Percentiles rank a stretch among this genome's conserved stretches.
Conservation (phyloP, 2,329 filamentous ascomycete species). For the Sclerotinia glacialis region DNA sequence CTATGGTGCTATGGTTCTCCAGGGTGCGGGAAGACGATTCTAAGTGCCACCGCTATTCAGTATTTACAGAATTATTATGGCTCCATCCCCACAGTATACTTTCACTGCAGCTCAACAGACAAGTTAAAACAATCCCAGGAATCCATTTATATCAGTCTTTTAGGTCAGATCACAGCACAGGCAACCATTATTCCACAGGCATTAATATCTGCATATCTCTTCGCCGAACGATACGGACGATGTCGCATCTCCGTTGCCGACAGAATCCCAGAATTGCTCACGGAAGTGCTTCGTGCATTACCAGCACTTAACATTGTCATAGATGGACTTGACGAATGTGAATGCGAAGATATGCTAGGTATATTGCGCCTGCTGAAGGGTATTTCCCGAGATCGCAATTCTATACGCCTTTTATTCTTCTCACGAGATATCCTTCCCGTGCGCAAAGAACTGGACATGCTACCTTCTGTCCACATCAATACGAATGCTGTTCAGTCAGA, state of each 20-base stretch:
- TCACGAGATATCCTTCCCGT: conserved; percentile 18
- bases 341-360: conserved; percentile 10
- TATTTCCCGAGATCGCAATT: conserved; percentile 2
- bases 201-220: conserved; percentile 15
- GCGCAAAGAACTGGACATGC: conserved; percentile 11
- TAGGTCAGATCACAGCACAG: conserved; percentile 13
- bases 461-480: conserved; percentile 11
- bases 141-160: conserved; percentile 14
- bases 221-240: conserved; percentile 18
- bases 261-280: conserved; percentile 4
- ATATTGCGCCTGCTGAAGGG: conserved; percentile 9
- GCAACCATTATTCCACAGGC: neutral
- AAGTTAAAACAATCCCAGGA: conserved; percentile 16
- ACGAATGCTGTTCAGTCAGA: conserved; percentile 4
- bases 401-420: conserved; percentile 16
- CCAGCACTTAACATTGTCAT: conserved; percentile 17
- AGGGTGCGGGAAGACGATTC: conserved; percentile 19
- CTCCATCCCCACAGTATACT: conserved; percentile 16
- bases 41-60: conserved; percentile 16
- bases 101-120: conserved; percentile 19
- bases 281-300: conserved; percentile 6
- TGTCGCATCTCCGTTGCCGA: conserved; percentile 17
- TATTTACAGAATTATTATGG: conserved; percentile 8
- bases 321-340: conserved; percentile 22
- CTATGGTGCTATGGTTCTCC: conserved; percentile 22